A percentile compares a stretch with the other conserved stretches of the same genome.
Conservation (phyloP, 306 rosid genomes). For the Potentilla sterilis region DNA sequence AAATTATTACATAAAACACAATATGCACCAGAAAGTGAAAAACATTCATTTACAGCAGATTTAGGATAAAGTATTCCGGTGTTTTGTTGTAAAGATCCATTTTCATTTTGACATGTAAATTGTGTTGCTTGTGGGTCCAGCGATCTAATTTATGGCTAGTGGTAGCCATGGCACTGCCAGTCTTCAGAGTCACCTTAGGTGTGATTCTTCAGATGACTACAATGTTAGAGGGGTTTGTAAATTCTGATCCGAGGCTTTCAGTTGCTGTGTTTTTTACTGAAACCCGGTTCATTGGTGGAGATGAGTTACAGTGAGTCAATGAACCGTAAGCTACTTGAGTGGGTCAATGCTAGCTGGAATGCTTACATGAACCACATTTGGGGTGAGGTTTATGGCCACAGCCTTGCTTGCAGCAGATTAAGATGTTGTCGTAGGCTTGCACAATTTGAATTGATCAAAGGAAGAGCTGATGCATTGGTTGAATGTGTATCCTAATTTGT, state of each 20-base stretch:
- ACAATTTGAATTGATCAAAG: slow-evolving; percentile 31
- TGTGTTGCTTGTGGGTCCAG: too few species aligned
- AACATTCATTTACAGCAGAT: too few species aligned
- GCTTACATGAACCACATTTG: slow-evolving; percentile 29
- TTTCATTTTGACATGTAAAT: too few species aligned
- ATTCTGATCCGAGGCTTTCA: slow-evolving; percentile 47
- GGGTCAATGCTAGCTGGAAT: too few species aligned
- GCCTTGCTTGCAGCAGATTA: slow-evolving; percentile 31
- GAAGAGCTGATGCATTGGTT: slow-evolving; percentile 25
- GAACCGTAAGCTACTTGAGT: slow-evolving; percentile 29
- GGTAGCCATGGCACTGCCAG: too few species aligned
- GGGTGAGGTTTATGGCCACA: slow-evolving; percentile 34
- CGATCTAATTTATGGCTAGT: too few species aligned
- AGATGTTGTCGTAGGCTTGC: slow-evolving; percentile 24
- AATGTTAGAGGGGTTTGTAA: slow-evolving; percentile 44
- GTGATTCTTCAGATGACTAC: slow-evolving; percentile 29
- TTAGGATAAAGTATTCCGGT: too few species aligned
- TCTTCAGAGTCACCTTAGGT: slow-evolving; percentile 50
- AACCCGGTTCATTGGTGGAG: slow-evolving; percentile 18
- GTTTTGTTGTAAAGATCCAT: too few species aligned
- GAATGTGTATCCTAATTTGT: not conserved
- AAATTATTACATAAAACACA: too few species aligned
- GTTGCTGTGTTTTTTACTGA: slow-evolving; percentile 52
- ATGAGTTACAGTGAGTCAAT: slow-evolving; percentile 16
- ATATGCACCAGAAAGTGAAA: too few species aligned